Evolutionary conservation across 345 rosid genomes (phyloP), one percentile per base, ranked within the genome.

Genomic region (Euphorbia tirucalli): DNA sequence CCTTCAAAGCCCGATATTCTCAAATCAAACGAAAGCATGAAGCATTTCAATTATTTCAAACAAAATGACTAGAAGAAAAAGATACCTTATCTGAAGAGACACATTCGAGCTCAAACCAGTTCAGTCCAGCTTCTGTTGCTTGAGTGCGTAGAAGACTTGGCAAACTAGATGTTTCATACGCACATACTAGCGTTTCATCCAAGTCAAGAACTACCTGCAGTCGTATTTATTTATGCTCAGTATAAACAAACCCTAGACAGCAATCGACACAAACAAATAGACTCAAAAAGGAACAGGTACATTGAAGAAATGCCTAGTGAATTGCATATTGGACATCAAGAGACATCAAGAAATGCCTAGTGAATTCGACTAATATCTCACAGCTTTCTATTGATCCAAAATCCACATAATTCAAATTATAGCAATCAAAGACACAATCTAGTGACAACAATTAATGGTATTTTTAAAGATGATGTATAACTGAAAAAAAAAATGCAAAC

Each of bases 131-230:
- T 73, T 88, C 95, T 11, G 75, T 81, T 37, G 97, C 98, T 84
- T 87, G 91, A 71, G 71, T 81, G 2, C 89, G 88, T 11, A 90
- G 76, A 61, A 81, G 35, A 74, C 79, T 79, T 55, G 99, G 96
- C 61, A 96, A 75, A 76, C 92, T 91, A 8, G 93, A 87, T 0
- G 92, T 86, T 86, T 96, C 99, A 14, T 90, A 96, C 1, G 99
- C 96, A 64, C 98, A 91, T 35, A 96, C 92, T 61, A 96, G 85
- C 43, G 98, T 96, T 80, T 96, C 99, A 76, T 96, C 99, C 85
- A 96, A 86, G 76, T 96, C 99, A 13, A 96, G 91, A 80, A 96
- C 99, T 48, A 96, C 98, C 99, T 96, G 84, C 70, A 83, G 43
- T 28, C 30, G 44, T n/a, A n/a, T n/a, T n/a, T 52, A 48, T 31